Evolutionary conservation across 2,329 filamentous ascomycete species (phyloP).

Genomic region (Trichoderma koningiopsis): DNA sequence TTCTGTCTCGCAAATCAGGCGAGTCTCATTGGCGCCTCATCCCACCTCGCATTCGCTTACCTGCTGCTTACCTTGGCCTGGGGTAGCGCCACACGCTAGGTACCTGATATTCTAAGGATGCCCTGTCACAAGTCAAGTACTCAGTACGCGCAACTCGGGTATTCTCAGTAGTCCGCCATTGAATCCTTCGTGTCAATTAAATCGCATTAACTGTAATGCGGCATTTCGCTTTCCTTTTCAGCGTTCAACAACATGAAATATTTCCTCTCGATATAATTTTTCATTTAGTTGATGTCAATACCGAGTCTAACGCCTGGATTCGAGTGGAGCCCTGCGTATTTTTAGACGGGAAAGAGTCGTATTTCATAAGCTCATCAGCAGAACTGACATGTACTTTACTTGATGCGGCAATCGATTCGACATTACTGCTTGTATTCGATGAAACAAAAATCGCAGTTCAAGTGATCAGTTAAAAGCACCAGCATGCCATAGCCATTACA

Average conservation of each 20-base stretch:
- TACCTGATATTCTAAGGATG: not conserved
- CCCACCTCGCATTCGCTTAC: slow-evolving; percentile 1
- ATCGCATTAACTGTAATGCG: not conserved
- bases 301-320: too few relatives aligned
- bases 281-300: not conserved
- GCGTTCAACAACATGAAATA: not conserved
- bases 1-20: slow-evolving; percentile 17
- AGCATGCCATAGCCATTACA: too few relatives aligned
- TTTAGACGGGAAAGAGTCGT: not conserved
- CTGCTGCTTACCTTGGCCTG: not conserved
- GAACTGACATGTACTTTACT: not conserved
- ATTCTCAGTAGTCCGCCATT: not conserved
- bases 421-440: not conserved
- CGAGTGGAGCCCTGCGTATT: not conserved
- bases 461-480: not conserved
- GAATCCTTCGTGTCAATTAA: not conserved
- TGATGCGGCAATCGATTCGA: not conserved
- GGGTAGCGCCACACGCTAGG: not conserved
- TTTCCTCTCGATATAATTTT: not conserved
- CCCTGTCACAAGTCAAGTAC: not conserved
- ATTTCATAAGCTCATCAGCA: not conserved
- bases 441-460: not conserved
- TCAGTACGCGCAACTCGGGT: not conserved
- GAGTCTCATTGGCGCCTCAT: slow-evolving; percentile 1
- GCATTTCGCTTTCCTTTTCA: not conserved